These are phyloP conservation scores for Fusarium sp. DNA, from an alignment of 2,329 filamentous ascomycete genomes.

Conservation along the genomic window DNA sequence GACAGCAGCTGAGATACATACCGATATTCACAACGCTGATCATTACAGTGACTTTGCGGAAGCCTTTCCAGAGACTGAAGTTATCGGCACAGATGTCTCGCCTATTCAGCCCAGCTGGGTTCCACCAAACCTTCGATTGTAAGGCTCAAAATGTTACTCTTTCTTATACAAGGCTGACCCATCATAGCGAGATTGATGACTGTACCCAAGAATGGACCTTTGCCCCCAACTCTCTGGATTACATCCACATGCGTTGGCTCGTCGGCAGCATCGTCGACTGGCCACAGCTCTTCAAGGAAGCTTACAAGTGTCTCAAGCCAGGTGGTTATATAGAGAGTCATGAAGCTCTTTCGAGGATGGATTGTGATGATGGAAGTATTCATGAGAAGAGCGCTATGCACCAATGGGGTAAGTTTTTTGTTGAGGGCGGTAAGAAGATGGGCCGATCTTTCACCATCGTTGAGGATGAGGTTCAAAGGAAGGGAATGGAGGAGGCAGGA, in stretches of 20 bases:
- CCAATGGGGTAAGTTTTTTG: conserved; percentile 35
- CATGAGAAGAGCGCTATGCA: conserved; percentile 24
- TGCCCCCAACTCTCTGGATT: conserved; percentile 14
- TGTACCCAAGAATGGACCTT: conserved; percentile 36
- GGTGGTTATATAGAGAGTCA: conserved; percentile 28
- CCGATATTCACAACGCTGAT: not conserved
- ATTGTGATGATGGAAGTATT: conserved; percentile 22
- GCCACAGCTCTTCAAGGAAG: conserved; percentile 19
- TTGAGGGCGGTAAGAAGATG: conserved; percentile 23
- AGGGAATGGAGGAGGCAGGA: conserved; percentile 16
- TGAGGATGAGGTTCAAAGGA: conserved; percentile 19
- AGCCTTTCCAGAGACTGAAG: conserved; percentile 3
- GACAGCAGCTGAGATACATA: not conserved
- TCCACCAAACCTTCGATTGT: conserved; percentile 26
- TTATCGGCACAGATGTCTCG: conserved; percentile 29
- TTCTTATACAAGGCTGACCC: not conserved
- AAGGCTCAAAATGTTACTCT: not conserved
- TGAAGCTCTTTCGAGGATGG: conserved; percentile 23
- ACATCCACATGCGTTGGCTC: conserved; percentile 30
- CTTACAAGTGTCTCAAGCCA: conserved; percentile 15
- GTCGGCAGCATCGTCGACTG: conserved; percentile 28
- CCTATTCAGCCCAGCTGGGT: conserved; percentile 30
- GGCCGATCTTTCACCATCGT: conserved; percentile 25
- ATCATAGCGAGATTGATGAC: conserved; percentile 25
- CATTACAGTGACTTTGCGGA: conserved; percentile 23